Conservation (phyloP, 1,284 basidiomycete species). For the Rhodotorula sp. region DNA sequence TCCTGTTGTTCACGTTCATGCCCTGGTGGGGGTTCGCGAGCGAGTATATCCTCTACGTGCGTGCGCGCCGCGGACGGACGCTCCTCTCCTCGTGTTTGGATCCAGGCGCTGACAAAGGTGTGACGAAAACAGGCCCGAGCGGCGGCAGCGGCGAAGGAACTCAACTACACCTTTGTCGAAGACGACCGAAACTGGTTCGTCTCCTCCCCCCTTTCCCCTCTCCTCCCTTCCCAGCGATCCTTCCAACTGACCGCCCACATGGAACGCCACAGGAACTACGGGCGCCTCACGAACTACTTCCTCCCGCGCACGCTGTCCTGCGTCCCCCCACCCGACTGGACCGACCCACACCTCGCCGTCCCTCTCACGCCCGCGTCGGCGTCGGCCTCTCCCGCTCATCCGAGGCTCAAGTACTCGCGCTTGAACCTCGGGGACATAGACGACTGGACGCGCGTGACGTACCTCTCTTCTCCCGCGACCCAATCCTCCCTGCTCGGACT, state of each 20-base stretch:
- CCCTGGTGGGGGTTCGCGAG: conserved; percentile 36
- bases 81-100: too few species aligned
- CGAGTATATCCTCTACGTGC: conserved; percentile 32
- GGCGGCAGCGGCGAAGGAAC: conserved; percentile 11
- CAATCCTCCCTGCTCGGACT: neutral
- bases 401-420: conserved; percentile 18
- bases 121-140: conserved; percentile 1
- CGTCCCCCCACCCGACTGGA: conserved; percentile 25
- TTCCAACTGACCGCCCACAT: neutral
- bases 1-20: conserved; percentile 25
- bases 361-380: conserved; percentile 4
- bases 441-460: conserved; percentile 27
- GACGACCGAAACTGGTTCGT: conserved; percentile 26
- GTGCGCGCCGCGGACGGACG: too few species aligned
- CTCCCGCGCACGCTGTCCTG: conserved; percentile 11
- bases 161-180: conserved; percentile 26
- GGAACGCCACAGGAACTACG: conserved; percentile 21
- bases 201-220: neutral
- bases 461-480: neutral
- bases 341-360: conserved; percentile 16
- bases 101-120: neutral
- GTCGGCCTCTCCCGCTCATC: neutral
- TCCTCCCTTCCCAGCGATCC: too few species aligned
- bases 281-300: conserved; percentile 27
- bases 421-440: conserved; percentile 19